These are phyloP conservation scores for Penicillium subrubescens DNA, from an alignment of 495 filamentous ascomycete species.

Conservation along the genomic window DNA sequence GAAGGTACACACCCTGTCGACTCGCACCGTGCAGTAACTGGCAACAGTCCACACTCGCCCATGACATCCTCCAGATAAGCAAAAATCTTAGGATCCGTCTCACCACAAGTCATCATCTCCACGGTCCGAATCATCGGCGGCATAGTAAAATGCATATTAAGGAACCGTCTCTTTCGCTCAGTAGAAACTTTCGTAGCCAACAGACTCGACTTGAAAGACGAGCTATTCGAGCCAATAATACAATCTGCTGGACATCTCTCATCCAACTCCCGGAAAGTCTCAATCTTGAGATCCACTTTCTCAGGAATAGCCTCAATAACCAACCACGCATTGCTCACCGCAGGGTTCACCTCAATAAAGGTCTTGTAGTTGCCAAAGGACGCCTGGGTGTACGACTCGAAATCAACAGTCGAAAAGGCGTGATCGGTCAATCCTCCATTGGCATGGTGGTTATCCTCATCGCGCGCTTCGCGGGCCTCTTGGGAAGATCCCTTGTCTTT, in stretches of 20 bases:
- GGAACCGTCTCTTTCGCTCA: slow-evolving; percentile 22
- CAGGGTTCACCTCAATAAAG: slow-evolving; percentile 28
- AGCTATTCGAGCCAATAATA: slow-evolving; percentile 51
- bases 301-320: slow-evolving; percentile 58
- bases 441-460: neutral
- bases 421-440: neutral
- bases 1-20: slow-evolving; percentile 45
- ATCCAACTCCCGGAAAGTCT: slow-evolving; percentile 48
- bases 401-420: slow-evolving; percentile 9
- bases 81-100: slow-evolving; percentile 49
- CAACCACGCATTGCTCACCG: slow-evolving; percentile 37
- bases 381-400: slow-evolving; percentile 12
- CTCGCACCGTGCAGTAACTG: slow-evolving; percentile 40
- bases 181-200: slow-evolving; percentile 23
- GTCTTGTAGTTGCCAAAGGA: slow-evolving; percentile 22
- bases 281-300: slow-evolving; percentile 49
- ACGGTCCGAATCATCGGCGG: slow-evolving; percentile 50
- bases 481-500: slow-evolving; percentile 29
- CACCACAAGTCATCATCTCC: slow-evolving; percentile 58
- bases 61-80: slow-evolving; percentile 41
- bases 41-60: slow-evolving; percentile 44
- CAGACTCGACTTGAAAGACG: slow-evolving; percentile 32
- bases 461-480: neutral
- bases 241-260: slow-evolving; percentile 39
- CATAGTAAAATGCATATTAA: slow-evolving; percentile 58